A percentile compares a stretch with the other conserved stretches of the same genome.
These are phyloP conservation scores for Rhizopogon sp. DNA, from an alignment of 768 basidiomycete genomes.

Conservation along the genomic window DNA sequence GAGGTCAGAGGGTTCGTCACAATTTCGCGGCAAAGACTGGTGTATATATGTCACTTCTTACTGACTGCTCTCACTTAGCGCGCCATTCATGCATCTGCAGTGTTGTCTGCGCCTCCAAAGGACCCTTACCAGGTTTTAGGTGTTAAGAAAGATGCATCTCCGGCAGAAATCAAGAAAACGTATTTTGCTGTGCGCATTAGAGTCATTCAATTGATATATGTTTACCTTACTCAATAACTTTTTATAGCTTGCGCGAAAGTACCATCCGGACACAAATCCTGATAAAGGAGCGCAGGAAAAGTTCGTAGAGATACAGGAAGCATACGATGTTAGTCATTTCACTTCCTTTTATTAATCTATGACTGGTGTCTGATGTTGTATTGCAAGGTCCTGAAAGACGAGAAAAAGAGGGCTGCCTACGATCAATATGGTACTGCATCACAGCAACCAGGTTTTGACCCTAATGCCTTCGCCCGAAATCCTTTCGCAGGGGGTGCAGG, in stretches of 20 bases:
- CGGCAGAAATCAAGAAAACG: constrained; percentile 92
- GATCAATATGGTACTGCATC: constrained; percentile 93
- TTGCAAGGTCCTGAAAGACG: constrained; percentile 83
- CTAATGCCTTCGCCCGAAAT: constrained; percentile 67
- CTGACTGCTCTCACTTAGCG: constrained; percentile 46
- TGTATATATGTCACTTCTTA: constrained; percentile 10
- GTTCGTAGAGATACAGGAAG: constrained; percentile 95
- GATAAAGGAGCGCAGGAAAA: constrained; percentile 87
- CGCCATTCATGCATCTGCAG: constrained; percentile 64
- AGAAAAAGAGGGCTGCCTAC: constrained; percentile 85
- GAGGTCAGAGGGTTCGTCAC: constrained; percentile 11
- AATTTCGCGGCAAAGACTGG: constrained; percentile 35
- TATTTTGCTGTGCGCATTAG: constrained; percentile 79
- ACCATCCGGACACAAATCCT: constrained; percentile 96
- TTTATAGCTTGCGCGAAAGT: constrained; percentile 91
- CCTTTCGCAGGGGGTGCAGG: constrained; percentile 45
- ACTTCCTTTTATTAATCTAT: constrained; percentile 8
- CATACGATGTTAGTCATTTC: constrained; percentile 77
- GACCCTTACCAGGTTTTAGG: constrained; percentile 93
- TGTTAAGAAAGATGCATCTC: constrained; percentile 73
- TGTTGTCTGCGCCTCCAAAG: constrained; percentile 50
- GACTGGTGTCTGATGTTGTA: constrained; percentile 13
- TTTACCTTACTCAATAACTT: constrained; percentile 11
- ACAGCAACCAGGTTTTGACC: constrained; percentile 91
- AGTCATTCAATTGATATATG: constrained; percentile 11